A percentile compares a stretch with the other conserved stretches of the same genome.
These are phyloP conservation scores for Trichosporon coremiiforme DNA, from an alignment of 1,284 basidiomycete species.

Conservation along the genomic window DNA sequence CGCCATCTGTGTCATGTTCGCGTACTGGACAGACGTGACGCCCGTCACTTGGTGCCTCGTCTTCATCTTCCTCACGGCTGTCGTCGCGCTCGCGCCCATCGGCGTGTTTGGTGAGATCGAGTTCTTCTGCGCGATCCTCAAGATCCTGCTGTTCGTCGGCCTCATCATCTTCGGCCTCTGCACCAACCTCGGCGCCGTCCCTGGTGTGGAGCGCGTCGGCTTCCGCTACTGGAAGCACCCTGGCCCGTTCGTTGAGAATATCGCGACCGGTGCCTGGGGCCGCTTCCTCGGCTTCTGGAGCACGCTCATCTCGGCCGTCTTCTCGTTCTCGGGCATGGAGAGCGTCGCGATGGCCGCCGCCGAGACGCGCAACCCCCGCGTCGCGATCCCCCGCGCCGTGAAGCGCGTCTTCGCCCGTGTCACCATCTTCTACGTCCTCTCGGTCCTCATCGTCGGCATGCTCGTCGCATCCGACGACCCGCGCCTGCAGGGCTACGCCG, in stretches of 20 bases:
- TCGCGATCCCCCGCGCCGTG: constrained; percentile 36
- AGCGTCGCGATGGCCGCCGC: constrained; percentile 43
- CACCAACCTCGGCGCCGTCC: constrained; percentile 59
- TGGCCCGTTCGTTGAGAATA: constrained; percentile 58
- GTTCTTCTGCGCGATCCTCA: constrained; percentile 71
- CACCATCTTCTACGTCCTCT: constrained; percentile 63
- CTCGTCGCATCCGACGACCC: constrained; percentile 60
- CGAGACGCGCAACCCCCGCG: constrained; percentile 45
- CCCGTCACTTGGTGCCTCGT: constrained; percentile 31
- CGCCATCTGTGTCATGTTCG: constrained; percentile 36
- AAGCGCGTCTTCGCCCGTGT: constrained; percentile 32
- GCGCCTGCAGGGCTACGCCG: constrained; percentile 38
- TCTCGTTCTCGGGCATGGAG: constrained; percentile 37
- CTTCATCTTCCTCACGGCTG: constrained; percentile 30
- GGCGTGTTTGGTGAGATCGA: constrained; percentile 56
- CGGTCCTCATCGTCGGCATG: constrained; percentile 64
- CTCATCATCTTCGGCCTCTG: constrained; percentile 65
- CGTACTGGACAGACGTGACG: constrained; percentile 36
- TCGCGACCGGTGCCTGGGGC: constrained; percentile 30
- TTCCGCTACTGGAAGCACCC: constrained; percentile 70
- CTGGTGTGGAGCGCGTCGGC: constrained; percentile 55
- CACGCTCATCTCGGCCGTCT: constrained; percentile 41
- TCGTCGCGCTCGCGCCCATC: constrained; percentile 33
- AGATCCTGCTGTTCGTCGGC: constrained; percentile 68
- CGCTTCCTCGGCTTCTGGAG: constrained; percentile 37